These are phyloP conservation scores for Pestalotiopsis sp. DNA, from an alignment of 2,329 filamentous ascomycete genomes.

Conservation along the genomic window DNA sequence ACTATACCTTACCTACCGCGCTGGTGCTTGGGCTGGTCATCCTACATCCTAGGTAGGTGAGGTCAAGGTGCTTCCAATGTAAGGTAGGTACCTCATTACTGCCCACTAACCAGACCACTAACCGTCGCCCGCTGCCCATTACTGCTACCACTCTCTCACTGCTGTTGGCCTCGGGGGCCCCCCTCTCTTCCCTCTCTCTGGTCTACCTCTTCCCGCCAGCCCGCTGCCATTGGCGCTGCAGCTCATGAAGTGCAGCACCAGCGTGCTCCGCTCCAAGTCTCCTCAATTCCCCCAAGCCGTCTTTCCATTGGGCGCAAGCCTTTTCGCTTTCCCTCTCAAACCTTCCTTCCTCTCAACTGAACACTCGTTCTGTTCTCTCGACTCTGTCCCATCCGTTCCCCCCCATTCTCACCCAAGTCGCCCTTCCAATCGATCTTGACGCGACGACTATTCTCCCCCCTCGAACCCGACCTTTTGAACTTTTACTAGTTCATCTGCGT, in stretches of 20 bases:
- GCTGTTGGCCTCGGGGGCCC: background rate
- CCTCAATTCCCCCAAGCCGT: conserved; percentile 3
- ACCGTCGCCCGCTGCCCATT: background rate
- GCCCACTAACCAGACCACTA: background rate
- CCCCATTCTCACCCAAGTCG: background rate
- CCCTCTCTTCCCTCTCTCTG: background rate
- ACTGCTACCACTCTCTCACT: conserved; percentile 8
- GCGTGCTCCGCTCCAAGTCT: conserved; percentile 11
- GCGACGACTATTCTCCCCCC: background rate
- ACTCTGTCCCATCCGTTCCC: conserved; percentile 1
- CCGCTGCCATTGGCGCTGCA: conserved; percentile 7
- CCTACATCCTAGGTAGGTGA: background rate
- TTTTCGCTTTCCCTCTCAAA: conserved; percentile 13
- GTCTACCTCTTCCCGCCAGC: background rate
- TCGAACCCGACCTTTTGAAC: background rate
- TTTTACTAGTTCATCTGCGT: background rate
- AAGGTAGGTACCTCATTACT: background rate
- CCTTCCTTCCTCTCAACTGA: conserved; percentile 7
- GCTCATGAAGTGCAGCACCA: conserved; percentile 4
- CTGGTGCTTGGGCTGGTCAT: background rate
- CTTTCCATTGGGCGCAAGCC: conserved; percentile 13
- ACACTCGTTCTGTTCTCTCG: conserved; percentile 7
- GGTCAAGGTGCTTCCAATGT: background rate
- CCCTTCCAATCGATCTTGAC: background rate
- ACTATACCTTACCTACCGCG: background rate